Evolutionary conservation across 208 protist genomes (phyloP), one percentile per base, ranked within the genome.

Genomic region (Phytomonas sp.): DNA sequence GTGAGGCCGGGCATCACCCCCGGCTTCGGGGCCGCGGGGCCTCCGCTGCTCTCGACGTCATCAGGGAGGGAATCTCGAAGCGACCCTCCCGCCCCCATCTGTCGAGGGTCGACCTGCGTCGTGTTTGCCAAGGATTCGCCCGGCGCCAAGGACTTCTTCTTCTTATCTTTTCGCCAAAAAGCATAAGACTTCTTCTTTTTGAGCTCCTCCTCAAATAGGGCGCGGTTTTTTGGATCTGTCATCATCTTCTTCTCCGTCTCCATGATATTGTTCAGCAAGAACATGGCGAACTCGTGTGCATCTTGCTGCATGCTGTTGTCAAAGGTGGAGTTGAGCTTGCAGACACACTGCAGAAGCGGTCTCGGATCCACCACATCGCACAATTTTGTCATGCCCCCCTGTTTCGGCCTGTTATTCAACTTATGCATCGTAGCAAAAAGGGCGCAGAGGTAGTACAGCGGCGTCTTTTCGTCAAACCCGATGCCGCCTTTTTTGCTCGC

Each of bases 221-320:
- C 66, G n/a, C 72, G 71, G 72, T 89, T 91, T 66, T 71, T 79
- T 32, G 83, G 78, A 72, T 91, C 74, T 15, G 66, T 65, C 83
- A 93, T 92, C 60, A 92, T 88, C n/a, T 69, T 71, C 64, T 79
- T 75, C 68, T 94, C 86, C 53, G 79, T 85, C 29, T 97, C 89
- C 13, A 86, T 83, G 43, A 97, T 92, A 62, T 86, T 84, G 66
- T 87, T 94, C 23, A 97, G 65, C n/a, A 97, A 26, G 67, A 93
- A 97, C 78, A 94, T 85, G 13, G 83, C 73, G 77, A 95, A 95
- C 78, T 97, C 92, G 73, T 97, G 92, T 6, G 92, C 89, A 75
- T 97, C 92, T n/a, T 95, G 90, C 78, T 97, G 92, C 76, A 82
- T 76, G 66, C 76, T 74, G 72, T 87, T 91, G 68, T 85, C 77